Base-by-base conservation (phyloP, 78 protist genomes). In the Dictyostelium citrinum region DNA sequence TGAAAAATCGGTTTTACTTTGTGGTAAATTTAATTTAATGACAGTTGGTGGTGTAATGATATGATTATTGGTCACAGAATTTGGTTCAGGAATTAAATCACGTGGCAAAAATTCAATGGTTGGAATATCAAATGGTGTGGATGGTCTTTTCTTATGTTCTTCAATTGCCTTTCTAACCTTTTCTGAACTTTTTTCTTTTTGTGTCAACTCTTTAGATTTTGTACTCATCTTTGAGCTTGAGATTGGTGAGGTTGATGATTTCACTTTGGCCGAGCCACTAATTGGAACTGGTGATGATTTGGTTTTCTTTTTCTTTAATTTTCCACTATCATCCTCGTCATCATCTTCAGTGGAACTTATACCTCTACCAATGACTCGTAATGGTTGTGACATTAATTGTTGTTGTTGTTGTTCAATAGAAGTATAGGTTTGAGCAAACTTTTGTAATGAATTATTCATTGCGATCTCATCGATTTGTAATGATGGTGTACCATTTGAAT, bases 41-140 rank as follows among this genome's bases (percentile, higher is more conserved):
- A 70, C 77, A 2, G 81, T 75, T 35, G 81, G 81, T 39, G 81
- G 81, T 75, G 81, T 41, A n/a, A 75, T 35, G 45, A 75, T 75
- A 20, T 75, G 81, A 31, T 75, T 75, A 11, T 75, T 75, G 10
- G 81, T 75, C n/a, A 70, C 77, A 6, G 77, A 70, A 17, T 70
- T 70, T 70, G 77, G 77, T 16, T 70, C 77, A 10, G 77, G 77
- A 33, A 70, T 70, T 70, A 70, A 70, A 33, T 70, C 77, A 29
- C 77, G 35, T 70, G 77, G 77, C 17, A 70, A 33, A 33, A 70
- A 70, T 70, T 70, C 77, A 70, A 70, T 70, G 46, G 39, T 70
- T 70, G 77, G 77, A 12, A 17, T 35, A 1, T 12, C 35, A 17
- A 11, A 70, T 3, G 20, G 12, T 33, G 1, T 7, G 3, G 6